Evolutionary conservation across 257 asterid species (phyloP).

Genomic region (Forsythia viridissima): DNA sequence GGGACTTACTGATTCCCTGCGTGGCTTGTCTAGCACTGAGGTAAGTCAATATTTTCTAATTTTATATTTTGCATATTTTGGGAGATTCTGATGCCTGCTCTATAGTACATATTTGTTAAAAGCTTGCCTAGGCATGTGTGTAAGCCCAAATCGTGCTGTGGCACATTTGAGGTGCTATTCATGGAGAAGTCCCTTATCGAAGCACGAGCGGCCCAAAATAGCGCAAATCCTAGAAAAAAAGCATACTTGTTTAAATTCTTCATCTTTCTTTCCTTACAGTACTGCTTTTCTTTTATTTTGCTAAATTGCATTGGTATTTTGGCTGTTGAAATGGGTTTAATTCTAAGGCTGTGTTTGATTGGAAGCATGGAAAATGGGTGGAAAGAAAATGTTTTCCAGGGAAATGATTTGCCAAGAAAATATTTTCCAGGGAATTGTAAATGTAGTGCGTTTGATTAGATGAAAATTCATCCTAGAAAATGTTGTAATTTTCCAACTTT

Average conservation of each 20-base stretch:
- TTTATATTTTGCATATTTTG: background rate
- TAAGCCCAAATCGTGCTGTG: background rate
- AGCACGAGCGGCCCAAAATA: background rate
- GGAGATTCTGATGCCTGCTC: background rate
- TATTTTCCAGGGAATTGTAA: no score
- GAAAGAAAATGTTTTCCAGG: no score
- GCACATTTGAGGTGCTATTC: background rate
- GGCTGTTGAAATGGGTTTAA: background rate
- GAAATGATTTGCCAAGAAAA: no score
- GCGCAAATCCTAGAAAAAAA: background rate
- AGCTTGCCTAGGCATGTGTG: background rate
- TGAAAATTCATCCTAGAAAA: no score
- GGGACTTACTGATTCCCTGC: conserved; percentile 85
- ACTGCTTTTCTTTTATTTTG: background rate
- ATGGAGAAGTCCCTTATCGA: background rate
- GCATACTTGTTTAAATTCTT: background rate
- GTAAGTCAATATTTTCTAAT: conserved; percentile 30
- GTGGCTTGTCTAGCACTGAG: conserved; percentile 70
- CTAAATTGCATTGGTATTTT: background rate
- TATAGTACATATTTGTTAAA: background rate
- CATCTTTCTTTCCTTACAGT: background rate
- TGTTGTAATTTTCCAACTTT: no score
- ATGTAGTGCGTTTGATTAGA: no score
- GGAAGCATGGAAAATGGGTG: no score
- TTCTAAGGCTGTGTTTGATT: no score